Percentiles rank a stretch among this genome's conserved stretches.
Conservation (phyloP, 164 flowering plant species). For the Nymphaea thermarum region DNA sequence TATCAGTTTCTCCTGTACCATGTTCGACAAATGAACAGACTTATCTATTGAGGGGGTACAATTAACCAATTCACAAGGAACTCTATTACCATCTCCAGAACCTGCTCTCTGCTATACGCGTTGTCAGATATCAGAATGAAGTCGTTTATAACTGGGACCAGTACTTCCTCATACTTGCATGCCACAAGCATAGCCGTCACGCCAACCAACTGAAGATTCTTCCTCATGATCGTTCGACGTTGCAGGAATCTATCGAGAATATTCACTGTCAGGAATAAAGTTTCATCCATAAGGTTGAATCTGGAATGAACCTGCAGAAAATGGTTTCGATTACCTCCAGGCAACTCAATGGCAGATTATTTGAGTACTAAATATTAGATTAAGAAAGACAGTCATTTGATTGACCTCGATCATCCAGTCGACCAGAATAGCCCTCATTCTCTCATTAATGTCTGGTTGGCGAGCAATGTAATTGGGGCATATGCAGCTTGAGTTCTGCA, state of each 20-base stretch:
- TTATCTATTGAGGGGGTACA: neutral
- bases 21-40: too few species aligned
- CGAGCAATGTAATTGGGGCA: slow-evolving; percentile 52
- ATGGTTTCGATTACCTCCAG: neutral
- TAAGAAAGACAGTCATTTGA: neutral
- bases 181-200: slow-evolving; percentile 86
- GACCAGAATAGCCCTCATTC: slow-evolving; percentile 80
- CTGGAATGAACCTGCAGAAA: slow-evolving; percentile 70
- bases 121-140: slow-evolving; percentile 69
- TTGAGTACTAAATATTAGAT: too few species aligned
- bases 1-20: slow-evolving; percentile 66
- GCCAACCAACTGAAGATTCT: slow-evolving; percentile 85
- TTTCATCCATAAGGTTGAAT: slow-evolving; percentile 82
- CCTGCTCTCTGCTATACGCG: slow-evolving; percentile 67
- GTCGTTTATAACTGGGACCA: slow-evolving; percentile 80
- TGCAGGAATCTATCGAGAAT: slow-evolving; percentile 74
- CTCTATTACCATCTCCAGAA: slow-evolving; percentile 61
- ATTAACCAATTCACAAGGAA: neutral
- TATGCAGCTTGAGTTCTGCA: slow-evolving; percentile 50
- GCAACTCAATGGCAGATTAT: neutral
- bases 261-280: slow-evolving; percentile 62
- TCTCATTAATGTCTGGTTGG: slow-evolving; percentile 68
- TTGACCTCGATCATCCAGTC: slow-evolving; percentile 96
- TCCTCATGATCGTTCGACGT: slow-evolving; percentile 42
- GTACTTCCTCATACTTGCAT: slow-evolving; percentile 85